Conservation (phyloP, 495 filamentous ascomycete genomes). For the Aspergillus avenaceus region DNA sequence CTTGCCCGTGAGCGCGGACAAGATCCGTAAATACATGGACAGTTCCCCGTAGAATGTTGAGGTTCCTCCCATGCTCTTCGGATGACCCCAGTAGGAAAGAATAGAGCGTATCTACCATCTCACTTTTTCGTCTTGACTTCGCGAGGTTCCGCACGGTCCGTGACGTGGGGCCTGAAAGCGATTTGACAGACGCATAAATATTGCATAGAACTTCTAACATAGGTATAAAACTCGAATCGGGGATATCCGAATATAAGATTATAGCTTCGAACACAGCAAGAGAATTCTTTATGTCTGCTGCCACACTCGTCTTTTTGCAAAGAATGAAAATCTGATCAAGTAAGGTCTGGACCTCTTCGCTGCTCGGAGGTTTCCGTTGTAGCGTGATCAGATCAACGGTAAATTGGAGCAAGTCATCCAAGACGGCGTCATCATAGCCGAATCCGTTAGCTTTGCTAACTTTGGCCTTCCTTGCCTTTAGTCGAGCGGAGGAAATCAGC, state of each 20-base stretch:
- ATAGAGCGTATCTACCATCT: conserved; percentile 61
- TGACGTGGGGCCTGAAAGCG: conserved; percentile 69
- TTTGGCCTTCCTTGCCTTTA: conserved; percentile 51
- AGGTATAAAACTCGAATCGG: conserved; percentile 57
- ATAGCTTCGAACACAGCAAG: conserved; percentile 75
- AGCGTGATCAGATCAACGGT: conserved; percentile 78
- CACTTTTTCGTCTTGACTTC: conserved; percentile 71
- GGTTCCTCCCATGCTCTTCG: conserved; percentile 46
- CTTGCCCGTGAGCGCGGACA: conserved; percentile 49
- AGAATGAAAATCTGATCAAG: conserved; percentile 66
- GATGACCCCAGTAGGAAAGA: conserved; percentile 55
- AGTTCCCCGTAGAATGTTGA: conserved; percentile 63
- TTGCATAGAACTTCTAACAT: conserved; percentile 79
- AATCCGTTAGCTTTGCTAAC: conserved; percentile 38
- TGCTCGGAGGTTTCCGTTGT: conserved; percentile 70
- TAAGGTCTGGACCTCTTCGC: conserved; percentile 61
- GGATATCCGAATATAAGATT: conserved; percentile 74
- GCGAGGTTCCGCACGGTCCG: conserved; percentile 71
- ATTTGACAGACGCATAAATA: conserved; percentile 70
- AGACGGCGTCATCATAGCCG: conserved; percentile 57
- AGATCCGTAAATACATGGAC: conserved; percentile 64
- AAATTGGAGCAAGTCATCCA: conserved; percentile 67
- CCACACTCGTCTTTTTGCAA: conserved; percentile 69
- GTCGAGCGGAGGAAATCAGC: conserved; percentile 29
- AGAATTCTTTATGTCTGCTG: conserved; percentile 69